Evolutionary conservation across 2,329 filamentous ascomycete genomes (phyloP), one percentile per base, ranked within the genome.

Genomic region (Ilyonectria robusta): DNA sequence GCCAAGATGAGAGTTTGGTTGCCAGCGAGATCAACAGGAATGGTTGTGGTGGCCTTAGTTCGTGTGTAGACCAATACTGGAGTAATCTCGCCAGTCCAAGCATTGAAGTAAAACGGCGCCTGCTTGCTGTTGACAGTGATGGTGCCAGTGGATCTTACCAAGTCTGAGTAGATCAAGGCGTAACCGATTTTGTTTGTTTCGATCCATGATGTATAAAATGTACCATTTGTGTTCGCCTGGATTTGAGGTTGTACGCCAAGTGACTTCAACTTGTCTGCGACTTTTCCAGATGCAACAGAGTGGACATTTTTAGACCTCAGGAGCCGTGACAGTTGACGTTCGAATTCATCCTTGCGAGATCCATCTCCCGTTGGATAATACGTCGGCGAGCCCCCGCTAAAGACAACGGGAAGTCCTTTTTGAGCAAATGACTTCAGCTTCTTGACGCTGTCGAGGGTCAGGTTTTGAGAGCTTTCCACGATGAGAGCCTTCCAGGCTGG

Each of bases 1-100:
- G 46, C 58, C 6, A 66, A 2, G 8, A 66, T 26, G 10, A 58
- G 2, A 10, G 58, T 56, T n/a, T 66, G 63, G 17, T 66, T 66
- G 23, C 50, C 58, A 3, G 58, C 19, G 10, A 66, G 10, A 19
- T n/a, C 58, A 4, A 62, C 3, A 4, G 63, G 63, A 17, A 66
- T 66, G 1, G 46, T 62, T 1, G 42, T 62, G 5, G n/a, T 37
- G 8, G 21, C n/a, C 26, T 40, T 3, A 4, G 26, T 9, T 13
- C 21, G 51, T 4, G 35, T 35, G 17, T 62, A 66, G 17, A 54
- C 37, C 1, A 58, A 35, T 29, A 62, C 58, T 2, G 63, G 63
- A 3, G 21, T 46, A 1, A 19, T 21, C 15, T 62, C 35, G 1
- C 58, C 63, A 9, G 54, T 62, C 63, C 63, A 66, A 4, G 58